A percentile compares a stretch with the other conserved stretches of the same genome.
phyloP scores from a whole-genome alignment of 495 filamentous ascomycete genomes.

The Neurospora hispaniola region DNA sequence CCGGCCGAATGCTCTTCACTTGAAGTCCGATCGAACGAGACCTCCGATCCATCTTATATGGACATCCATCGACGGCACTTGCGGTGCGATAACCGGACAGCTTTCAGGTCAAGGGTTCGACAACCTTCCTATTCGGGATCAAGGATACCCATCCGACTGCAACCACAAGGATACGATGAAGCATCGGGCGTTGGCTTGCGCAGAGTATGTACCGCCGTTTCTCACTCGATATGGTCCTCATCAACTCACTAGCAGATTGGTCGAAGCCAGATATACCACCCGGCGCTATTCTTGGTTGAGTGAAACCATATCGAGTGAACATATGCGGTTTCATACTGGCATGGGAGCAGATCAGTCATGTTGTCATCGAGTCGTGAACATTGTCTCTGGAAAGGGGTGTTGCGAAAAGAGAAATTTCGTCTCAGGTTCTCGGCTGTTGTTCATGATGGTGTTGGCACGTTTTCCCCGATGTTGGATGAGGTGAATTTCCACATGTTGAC shows the following conservation, averaged over 20 bases:
- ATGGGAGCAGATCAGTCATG: background rate
- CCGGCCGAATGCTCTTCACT: background rate
- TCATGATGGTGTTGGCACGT: background rate
- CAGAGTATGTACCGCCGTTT: background rate
- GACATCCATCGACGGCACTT: background rate
- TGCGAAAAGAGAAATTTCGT: background rate
- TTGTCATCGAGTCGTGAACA: background rate
- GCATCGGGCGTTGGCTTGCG: background rate
- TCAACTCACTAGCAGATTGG: too few relatives aligned
- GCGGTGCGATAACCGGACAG: background rate
- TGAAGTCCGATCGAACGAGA: background rate
- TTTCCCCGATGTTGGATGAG: background rate
- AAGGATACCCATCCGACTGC: background rate
- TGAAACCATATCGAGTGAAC: too few relatives aligned
- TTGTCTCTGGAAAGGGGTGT: background rate
- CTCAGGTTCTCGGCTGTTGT: background rate
- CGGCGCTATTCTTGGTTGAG: too few relatives aligned
- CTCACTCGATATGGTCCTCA: too few relatives aligned
- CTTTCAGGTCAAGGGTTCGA: background rate
- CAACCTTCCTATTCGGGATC: background rate
- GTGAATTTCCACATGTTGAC: background rate
- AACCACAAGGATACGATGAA: background rate
- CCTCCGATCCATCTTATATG: background rate
- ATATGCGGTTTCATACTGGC: background rate
- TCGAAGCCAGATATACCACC: too few relatives aligned